Conservation (phyloP, 164 flowering plant species). For the Annona cherimola region DNA sequence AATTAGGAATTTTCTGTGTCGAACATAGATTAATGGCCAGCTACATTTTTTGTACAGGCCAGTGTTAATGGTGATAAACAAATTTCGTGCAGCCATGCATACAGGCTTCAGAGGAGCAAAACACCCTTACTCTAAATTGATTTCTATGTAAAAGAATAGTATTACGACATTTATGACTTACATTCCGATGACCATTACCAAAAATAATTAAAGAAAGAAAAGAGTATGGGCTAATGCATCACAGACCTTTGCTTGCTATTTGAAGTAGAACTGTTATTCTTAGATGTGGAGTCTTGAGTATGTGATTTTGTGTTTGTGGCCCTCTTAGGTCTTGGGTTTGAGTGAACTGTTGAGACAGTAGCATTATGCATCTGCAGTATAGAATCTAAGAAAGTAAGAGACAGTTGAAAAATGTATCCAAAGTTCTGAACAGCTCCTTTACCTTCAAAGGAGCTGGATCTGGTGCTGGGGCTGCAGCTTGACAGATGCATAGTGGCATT, state of each 20-base stretch:
- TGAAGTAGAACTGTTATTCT: slow-evolving; percentile 48
- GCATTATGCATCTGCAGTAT: slow-evolving; percentile 31
- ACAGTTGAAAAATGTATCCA: slow-evolving; percentile 1
- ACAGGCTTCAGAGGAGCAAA: too few relatives aligned
- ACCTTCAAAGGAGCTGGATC: slow-evolving; percentile 42
- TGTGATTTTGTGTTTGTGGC: slow-evolving; percentile 8
- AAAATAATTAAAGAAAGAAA: neutral
- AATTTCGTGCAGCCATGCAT: neutral
- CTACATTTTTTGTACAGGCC: neutral
- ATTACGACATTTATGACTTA: neutral
- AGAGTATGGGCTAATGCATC: neutral
- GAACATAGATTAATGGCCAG: neutral
- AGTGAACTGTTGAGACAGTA: slow-evolving; percentile 25
- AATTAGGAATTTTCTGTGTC: neutral
- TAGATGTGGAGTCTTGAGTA: slow-evolving; percentile 19
- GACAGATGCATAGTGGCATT: slow-evolving; percentile 98
- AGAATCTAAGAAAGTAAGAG: slow-evolving; percentile 6
- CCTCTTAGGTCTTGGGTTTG: slow-evolving; percentile 54
- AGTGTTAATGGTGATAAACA: neutral
- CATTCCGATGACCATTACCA: neutral
- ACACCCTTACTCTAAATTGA: too few relatives aligned
- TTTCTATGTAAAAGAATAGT: neutral
- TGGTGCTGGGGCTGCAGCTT: slow-evolving; percentile 45
- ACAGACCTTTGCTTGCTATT: slow-evolving; percentile 54
- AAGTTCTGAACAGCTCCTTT: slow-evolving; percentile 5